These are phyloP conservation scores for Trematosphaeria pertusa DNA, from an alignment of 2,329 filamentous ascomycete species.

Conservation along the genomic window DNA sequence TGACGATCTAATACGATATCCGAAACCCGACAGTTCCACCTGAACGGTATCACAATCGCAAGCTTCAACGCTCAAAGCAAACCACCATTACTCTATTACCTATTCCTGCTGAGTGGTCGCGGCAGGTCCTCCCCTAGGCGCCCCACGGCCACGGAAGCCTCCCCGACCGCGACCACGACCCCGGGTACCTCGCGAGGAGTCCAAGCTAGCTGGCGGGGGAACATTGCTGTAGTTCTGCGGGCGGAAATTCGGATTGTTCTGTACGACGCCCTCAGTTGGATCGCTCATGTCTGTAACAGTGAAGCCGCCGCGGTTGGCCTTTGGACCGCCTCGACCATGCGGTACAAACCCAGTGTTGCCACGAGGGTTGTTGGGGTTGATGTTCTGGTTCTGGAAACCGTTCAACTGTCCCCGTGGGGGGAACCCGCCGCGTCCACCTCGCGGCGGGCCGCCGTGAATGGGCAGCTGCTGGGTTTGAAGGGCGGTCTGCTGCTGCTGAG, in stretches of 20 bases:
- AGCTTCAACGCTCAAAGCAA: too few relatives aligned
- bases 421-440: constrained; percentile 48
- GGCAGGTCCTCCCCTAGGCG: constrained; percentile 27
- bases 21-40: too few relatives aligned
- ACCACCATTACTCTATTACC: too few relatives aligned
- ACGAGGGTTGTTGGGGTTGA: constrained; percentile 34
- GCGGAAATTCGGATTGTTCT: constrained; percentile 63
- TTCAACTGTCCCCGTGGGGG: constrained; percentile 43
- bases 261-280: constrained; percentile 60
- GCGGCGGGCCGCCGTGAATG: constrained; percentile 48
- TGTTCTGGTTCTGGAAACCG: constrained; percentile 32
- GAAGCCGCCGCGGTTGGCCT: constrained; percentile 52
- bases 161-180: constrained; percentile 42
- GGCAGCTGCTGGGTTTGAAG: constrained; percentile 44
- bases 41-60: too few relatives aligned
- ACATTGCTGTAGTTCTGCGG: constrained; percentile 54
- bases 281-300: constrained; percentile 58
- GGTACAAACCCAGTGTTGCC: constrained; percentile 45
- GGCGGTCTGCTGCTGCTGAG: constrained; percentile 23
- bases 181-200: constrained; percentile 33
- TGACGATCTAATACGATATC: too few relatives aligned
- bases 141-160: constrained; percentile 39
- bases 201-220: constrained; percentile 45
- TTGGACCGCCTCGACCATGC: constrained; percentile 49
- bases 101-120: constrained; percentile 27